Evolutionary conservation across 2,329 filamentous ascomycete genomes (phyloP), one percentile per base, ranked within the genome.

Genomic region (Sphaceloma murrayae): DNA sequence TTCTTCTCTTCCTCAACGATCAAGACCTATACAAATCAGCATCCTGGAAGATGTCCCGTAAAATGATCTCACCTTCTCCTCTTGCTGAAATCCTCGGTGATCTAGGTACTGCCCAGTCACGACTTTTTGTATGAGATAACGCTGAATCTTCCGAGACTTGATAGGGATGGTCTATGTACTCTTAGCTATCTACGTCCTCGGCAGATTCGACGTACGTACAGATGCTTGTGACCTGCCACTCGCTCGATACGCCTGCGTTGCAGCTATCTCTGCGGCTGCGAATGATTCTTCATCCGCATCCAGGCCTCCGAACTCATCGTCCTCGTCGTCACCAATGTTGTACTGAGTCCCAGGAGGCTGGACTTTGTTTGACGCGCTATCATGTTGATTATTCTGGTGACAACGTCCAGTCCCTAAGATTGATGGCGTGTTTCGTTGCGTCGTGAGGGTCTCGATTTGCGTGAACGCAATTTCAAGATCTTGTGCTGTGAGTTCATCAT

Each of bases 91-190:
- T 33, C 81, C 78, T 52, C 70, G 73, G 16, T 74, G 68, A 60
- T 80, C 77, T 47, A 68, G 66, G 61, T 85, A 94, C 34, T 78
- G 72, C 53, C 75, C 75, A 49, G 84, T 75, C 48, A 82, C 67
- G 52, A 88, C 76, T 57, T 81, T 78, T 52, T 80, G 82, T 54
- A 95, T 75, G 51, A 88, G 69, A 65, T 94, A 94, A 53, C 89
- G 81, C 64, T 94, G 86, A 57, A 94, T 93, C 36, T 80, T 77
- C 67, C 78, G 80, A 54, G 73, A 67, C 61, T 80, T 82, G 59
- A 60, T 69, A 74, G 65, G 73, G 77, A 82, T 83, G 75, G 69
- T 68, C 62, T 65, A 59, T 58, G 46, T 43, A 48, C 45, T 45
- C 40, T 51, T 51, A 51, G 49, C 49, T 51, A 51, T 47, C 32